phyloP scores from a whole-genome alignment of 495 filamentous ascomycete genomes.

The Aspergillus haitiensis region DNA sequence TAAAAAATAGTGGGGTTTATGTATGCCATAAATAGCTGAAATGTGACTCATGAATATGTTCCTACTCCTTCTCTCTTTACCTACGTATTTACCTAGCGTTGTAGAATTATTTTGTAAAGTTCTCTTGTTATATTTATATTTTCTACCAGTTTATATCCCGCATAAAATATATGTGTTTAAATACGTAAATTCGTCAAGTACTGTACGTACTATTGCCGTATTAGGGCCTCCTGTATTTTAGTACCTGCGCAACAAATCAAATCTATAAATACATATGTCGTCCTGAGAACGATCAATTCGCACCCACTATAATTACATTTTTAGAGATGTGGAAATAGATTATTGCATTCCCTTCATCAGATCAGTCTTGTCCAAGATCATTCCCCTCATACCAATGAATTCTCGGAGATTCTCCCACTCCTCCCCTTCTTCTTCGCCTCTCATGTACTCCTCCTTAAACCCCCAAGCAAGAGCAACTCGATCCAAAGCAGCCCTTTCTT shows the following conservation, averaged over 20 bases:
- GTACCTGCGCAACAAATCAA: too few species aligned
- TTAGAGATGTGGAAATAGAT: neutral
- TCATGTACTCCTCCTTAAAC: conserved; percentile 73
- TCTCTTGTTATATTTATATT: too few species aligned
- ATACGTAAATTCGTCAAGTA: too few species aligned
- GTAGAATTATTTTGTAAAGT: too few species aligned
- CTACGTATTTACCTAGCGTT: too few species aligned
- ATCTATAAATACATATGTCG: too few species aligned
- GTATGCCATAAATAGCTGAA: conserved; percentile 38
- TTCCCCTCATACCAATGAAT: conserved; percentile 74
- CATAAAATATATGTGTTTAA: too few species aligned
- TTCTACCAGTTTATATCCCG: too few species aligned
- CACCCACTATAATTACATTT: neutral
- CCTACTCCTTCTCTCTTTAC: neutral
- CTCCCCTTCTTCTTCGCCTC: conserved; percentile 85
- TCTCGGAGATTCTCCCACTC: conserved; percentile 85
- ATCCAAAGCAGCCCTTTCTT: conserved; percentile 88
- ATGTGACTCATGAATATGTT: conserved; percentile 35
- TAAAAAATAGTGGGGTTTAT: conserved; percentile 30
- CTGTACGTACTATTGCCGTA: too few species aligned
- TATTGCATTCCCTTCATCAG: conserved; percentile 91
- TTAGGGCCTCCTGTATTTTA: too few species aligned
- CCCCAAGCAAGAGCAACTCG: conserved; percentile 85
- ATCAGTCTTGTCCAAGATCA: conserved; percentile 84
- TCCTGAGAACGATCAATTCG: neutral